A percentile compares a stretch with the other conserved stretches of the same genome.
Evolutionary conservation across 306 rosid species (phyloP).

Genomic region (Lathyrus sativus): DNA sequence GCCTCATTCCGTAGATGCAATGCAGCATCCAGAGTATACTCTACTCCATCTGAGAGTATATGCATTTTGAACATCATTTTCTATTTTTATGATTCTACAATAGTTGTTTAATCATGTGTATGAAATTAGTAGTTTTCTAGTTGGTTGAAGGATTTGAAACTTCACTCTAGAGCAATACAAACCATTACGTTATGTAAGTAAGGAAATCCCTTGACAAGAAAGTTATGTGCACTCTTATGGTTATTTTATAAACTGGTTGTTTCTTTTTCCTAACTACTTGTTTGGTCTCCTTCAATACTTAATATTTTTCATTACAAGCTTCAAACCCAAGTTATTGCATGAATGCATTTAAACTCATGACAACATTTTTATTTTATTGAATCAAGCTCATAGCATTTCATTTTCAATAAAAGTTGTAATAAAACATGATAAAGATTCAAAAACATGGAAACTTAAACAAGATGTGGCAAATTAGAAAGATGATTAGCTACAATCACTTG

Average conservation of each 20-base stretch:
- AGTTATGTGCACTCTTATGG: background rate
- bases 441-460: too few species aligned
- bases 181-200: background rate
- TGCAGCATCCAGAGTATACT: too few species aligned
- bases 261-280: background rate
- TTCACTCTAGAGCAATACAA: background rate
- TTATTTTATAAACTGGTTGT: background rate
- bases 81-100: background rate
- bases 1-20: background rate
- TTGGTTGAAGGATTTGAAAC: constrained; percentile 21
- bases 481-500: too few species aligned
- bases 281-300: background rate
- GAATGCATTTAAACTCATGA: too few species aligned
- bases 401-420: too few species aligned
- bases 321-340: too few species aligned
- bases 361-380: too few species aligned
- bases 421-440: too few species aligned
- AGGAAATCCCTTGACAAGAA: constrained; percentile 3
- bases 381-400: too few species aligned
- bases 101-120: background rate
- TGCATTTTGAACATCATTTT: background rate
- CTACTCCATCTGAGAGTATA: too few species aligned
- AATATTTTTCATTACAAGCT: background rate
- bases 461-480: too few species aligned
- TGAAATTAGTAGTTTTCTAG: background rate